Conservation (phyloP, 306 rosid genomes). For the Lathyrus oleraceus region DNA sequence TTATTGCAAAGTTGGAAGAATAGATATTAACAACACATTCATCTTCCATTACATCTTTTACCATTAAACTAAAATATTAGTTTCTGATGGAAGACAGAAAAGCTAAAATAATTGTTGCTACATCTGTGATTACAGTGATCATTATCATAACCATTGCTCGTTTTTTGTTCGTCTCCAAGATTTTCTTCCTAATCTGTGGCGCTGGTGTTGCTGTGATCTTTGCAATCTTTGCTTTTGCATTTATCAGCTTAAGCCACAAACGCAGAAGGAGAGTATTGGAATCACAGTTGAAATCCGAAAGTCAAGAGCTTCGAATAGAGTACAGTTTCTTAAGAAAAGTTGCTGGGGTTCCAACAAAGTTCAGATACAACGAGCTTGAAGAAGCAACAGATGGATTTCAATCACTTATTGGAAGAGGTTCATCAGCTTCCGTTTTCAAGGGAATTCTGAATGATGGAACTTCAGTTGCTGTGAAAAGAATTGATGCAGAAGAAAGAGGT, state of each 20-base stretch:
- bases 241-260: slow-evolving; percentile 45
- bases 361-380: slow-evolving; percentile 67
- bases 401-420: slow-evolving; percentile 63
- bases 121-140: slow-evolving; percentile 44
- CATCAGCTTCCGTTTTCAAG: slow-evolving; percentile 78
- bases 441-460: slow-evolving; percentile 78
- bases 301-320: slow-evolving; percentile 72
- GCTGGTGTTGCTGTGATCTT: slow-evolving; percentile 52
- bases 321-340: slow-evolving; percentile 79
- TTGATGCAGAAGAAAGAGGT: slow-evolving; percentile 53
- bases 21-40: no score
- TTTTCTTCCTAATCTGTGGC: slow-evolving; percentile 69
- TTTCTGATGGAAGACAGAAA: slow-evolving; percentile 64
- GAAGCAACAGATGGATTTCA: slow-evolving; percentile 73
- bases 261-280: slow-evolving; percentile 53
- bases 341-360: slow-evolving; percentile 83
- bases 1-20: not conserved
- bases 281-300: slow-evolving; percentile 52
- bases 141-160: slow-evolving; percentile 52
- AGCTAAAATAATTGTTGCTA: slow-evolving; percentile 46
- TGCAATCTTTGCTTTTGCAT: slow-evolving; percentile 48
- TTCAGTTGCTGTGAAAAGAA: slow-evolving; percentile 70
- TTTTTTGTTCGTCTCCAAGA: slow-evolving; percentile 37
- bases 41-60: no score
- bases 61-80: slow-evolving; percentile 22